A percentile compares a stretch with the other conserved stretches of the same genome.
Conservation (phyloP, 805 yeast species). For the Candida rishiriensis region DNA sequence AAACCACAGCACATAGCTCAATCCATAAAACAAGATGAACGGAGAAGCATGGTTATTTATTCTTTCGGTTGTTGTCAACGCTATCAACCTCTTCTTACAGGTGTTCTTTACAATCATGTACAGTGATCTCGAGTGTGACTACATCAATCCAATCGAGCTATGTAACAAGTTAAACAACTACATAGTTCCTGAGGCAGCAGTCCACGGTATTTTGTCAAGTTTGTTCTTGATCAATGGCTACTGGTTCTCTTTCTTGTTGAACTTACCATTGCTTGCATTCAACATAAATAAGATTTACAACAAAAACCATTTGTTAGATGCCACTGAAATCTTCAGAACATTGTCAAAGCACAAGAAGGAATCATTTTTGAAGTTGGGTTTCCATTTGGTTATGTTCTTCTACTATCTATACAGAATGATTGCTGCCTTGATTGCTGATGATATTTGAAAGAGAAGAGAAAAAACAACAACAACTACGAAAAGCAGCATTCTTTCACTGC, state of each 20-base stretch:
- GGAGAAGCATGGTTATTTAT: slow-evolving; percentile 52
- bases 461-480: not conserved
- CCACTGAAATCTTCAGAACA: slow-evolving; percentile 96
- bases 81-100: slow-evolving; percentile 83
- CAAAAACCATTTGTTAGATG: slow-evolving; percentile 85
- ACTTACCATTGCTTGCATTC: slow-evolving; percentile 78
- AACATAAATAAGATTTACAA: slow-evolving; percentile 75
- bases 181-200: slow-evolving; percentile 83
- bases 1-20: no score
- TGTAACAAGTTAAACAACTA: slow-evolving; percentile 89
- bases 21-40: slow-evolving; percentile 17
- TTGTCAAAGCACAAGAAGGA: slow-evolving; percentile 90
- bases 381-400: slow-evolving; percentile 89
- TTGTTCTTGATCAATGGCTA: slow-evolving; percentile 81
- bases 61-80: slow-evolving; percentile 77
- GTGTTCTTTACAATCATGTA: slow-evolving; percentile 94
- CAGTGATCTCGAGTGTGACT: slow-evolving; percentile 92
- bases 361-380: slow-evolving; percentile 83
- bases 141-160: slow-evolving; percentile 94
- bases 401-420: slow-evolving; percentile 95
- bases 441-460: slow-evolving; percentile 17
- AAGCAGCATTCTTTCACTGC: not conserved
- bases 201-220: slow-evolving; percentile 68
- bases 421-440: slow-evolving; percentile 81
- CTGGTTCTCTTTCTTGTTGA: slow-evolving; percentile 84